These are phyloP conservation scores for Kuraishia molischiana DNA, from an alignment of 805 yeast species.

Conservation along the genomic window DNA sequence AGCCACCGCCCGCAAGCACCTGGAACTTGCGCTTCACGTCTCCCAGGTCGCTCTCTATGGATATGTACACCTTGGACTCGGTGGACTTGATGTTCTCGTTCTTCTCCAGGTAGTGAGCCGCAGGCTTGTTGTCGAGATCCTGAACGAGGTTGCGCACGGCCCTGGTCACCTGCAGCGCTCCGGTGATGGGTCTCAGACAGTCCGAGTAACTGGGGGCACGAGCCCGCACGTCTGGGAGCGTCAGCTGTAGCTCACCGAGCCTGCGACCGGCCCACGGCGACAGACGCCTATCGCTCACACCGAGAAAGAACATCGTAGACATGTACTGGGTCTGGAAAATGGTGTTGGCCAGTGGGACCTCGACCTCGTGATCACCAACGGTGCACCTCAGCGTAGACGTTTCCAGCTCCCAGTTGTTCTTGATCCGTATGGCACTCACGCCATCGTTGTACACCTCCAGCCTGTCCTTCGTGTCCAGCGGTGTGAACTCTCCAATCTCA, in stretches of 20 bases:
- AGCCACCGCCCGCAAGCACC: conserved; percentile 65
- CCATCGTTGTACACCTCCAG: conserved; percentile 1
- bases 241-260: neutral
- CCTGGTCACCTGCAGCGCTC: conserved; percentile 32
- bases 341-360: conserved; percentile 5
- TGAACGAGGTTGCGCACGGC: conserved; percentile 52
- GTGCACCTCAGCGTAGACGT: no score
- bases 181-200: neutral
- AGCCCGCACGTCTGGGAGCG: neutral
- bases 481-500: neutral
- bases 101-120: conserved; percentile 44
- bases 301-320: conserved; percentile 1
- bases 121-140: conserved; percentile 41
- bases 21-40: conserved; percentile 26
- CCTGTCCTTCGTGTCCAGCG: neutral
- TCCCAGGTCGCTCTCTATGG: neutral
- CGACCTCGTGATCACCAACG: neutral
- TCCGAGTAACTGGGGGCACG: neutral
- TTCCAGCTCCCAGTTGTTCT: neutral
- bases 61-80: conserved; percentile 31
- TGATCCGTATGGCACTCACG: neutral
- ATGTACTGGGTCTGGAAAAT: conserved; percentile 2
- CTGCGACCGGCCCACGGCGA: neutral
- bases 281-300: neutral
- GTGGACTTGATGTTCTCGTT: conserved; percentile 31